These are phyloP conservation scores for Limonium bicolor DNA, from an alignment of 148 eudicot genomes.

Conservation along the genomic window DNA sequence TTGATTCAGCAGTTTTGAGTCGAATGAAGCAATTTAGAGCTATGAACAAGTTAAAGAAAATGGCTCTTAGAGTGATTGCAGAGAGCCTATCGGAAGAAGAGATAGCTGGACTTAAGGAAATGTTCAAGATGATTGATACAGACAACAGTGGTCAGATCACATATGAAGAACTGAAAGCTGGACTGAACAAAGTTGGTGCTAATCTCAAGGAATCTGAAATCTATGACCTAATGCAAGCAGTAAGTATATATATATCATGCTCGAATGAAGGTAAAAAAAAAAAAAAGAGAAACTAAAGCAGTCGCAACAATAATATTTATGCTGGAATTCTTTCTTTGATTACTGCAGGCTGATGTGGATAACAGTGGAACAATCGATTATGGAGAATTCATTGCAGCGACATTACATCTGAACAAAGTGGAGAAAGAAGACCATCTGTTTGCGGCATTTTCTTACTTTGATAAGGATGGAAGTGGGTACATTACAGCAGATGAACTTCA, in stretches of 20 bases:
- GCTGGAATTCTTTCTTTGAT: neutral
- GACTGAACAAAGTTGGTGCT: conserved; percentile 21
- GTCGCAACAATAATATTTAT: neutral
- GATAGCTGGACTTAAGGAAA: conserved; percentile 26
- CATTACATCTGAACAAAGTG: conserved; percentile 30
- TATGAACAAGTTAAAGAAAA: conserved; percentile 29
- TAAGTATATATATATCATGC: conserved; percentile 9
- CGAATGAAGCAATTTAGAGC: conserved; percentile 31
- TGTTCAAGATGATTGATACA: conserved; percentile 29
- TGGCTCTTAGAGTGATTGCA: conserved; percentile 31
- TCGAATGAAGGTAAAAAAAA: no score
- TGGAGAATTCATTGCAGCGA: conserved; percentile 34
- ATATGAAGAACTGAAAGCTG: conserved; percentile 30
- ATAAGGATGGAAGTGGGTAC: conserved; percentile 35
- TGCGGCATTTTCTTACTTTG: conserved; percentile 28
- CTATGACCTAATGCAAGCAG: conserved; percentile 27
- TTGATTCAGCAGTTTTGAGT: conserved; percentile 26
- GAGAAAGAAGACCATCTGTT: conserved; percentile 28
- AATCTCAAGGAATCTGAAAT: conserved; percentile 29
- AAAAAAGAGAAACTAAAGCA: no score
- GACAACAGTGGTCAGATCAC: conserved; percentile 31
- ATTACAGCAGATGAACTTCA: conserved; percentile 31
- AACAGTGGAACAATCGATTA: conserved; percentile 35
- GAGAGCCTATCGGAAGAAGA: conserved; percentile 30
- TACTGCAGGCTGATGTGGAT: conserved; percentile 27